Conservation (phyloP, 495 filamentous ascomycete genomes). For the Jackrogersella multiformis region DNA sequence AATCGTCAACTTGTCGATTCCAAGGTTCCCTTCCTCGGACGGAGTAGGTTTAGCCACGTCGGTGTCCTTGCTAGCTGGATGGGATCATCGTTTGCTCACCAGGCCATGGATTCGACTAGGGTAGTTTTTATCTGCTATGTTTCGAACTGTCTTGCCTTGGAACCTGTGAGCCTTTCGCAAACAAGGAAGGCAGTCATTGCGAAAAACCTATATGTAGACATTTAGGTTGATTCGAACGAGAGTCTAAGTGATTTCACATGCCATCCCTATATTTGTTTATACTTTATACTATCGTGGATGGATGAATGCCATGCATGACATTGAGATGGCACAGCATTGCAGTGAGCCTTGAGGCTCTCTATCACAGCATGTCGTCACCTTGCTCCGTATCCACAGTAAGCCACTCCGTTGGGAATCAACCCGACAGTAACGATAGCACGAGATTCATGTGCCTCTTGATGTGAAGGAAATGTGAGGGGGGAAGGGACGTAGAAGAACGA, state of each 20-base stretch:
- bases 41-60: neutral
- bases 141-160: constrained; percentile 24
- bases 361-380: constrained; percentile 45
- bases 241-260: constrained; percentile 20
- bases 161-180: neutral
- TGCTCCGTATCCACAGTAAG: constrained; percentile 45
- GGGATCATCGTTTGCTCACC: neutral
- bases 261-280: constrained; percentile 8
- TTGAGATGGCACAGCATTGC: constrained; percentile 44
- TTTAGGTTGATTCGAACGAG: constrained; percentile 1
- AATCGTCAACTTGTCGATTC: neutral
- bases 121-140: constrained; percentile 4
- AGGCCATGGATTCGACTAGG: neutral
- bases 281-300: constrained; percentile 29
- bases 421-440: constrained; percentile 49
- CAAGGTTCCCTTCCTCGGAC: neutral
- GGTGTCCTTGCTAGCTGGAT: neutral
- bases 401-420: constrained; percentile 42
- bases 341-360: constrained; percentile 48
- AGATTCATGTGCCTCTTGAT: constrained; percentile 41
- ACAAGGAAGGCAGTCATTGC: constrained; percentile 7
- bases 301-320: constrained; percentile 47
- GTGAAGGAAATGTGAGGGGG: constrained; percentile 11
- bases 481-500: constrained; percentile 17
- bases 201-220: neutral